Evolutionary conservation across 306 rosid genomes (phyloP), one percentile per base, ranked within the genome.

Genomic region (Canavalia ensiformis): DNA sequence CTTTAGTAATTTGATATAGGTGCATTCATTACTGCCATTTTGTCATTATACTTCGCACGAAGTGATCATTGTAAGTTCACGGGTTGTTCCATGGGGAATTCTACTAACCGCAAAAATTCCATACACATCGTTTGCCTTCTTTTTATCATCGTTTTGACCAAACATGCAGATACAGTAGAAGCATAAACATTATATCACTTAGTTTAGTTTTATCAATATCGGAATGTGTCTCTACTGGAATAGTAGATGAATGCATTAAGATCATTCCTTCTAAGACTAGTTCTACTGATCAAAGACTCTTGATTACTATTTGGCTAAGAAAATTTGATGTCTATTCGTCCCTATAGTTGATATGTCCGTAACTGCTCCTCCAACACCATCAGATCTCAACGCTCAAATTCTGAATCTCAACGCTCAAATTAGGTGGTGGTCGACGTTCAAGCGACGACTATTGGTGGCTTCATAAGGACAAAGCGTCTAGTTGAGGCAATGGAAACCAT

Each of bases 231-330:
- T 86, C 88, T 37, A 56, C 81, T 37, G 30, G 68, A 74, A 72
- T 81, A 7, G 75, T 72, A 82, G 92, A 64, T 42, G 80, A 63
- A 18, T 62, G 85, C 59, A 83, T 71, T 80, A 83, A 74, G 81
- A 68, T 81, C 87, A 63, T 84, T 81, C 75, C 72, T 84, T 54
- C 58, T 12, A 56, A 70, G 68, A 65, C 83, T 59, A 68, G 45
- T 47, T 34, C 65, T 71, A 70, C 85, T 85, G 83, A 75, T 78
- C 72, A 70, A 62, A 70, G 66, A 83, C 74, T 66, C 86, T 72
- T 74, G 85, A 74, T 86, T 89, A 83, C 68, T 84, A 74, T 74
- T 83, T 46, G 76, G 89, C 76, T 35, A 82, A 75, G 81, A 80
- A 71, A 77, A 76, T 78, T 39, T 69, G 47, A 41, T 18, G 56